Base-by-base conservation (phyloP, 805 yeast species). In the Sporopachydermia quercuum region DNA sequence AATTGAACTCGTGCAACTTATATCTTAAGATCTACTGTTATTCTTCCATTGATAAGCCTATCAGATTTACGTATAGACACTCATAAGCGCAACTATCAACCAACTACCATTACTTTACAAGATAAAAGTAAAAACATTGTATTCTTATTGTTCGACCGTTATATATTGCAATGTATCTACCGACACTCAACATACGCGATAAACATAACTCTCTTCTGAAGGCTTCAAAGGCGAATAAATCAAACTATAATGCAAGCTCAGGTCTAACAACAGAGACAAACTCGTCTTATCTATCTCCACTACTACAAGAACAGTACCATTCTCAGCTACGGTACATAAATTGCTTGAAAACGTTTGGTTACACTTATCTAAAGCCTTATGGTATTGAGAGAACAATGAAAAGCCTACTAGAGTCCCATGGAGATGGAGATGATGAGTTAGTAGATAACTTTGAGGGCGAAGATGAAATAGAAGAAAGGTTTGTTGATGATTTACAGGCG, bases 311-410 rank as follows among this genome's bases (percentile, higher is more conserved):
- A 8, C 30, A 23, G 30, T 23, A n/a, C n/a, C 8, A 23, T 8
- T 8, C n/a, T 8, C 30, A n/a, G n/a, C 30, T 23, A 23, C 30
- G n/a, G 30, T 23, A 23, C 30, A 23, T 23, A 8, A 23, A n/a
- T 23, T 8, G 30, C 13, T 23, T 23, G 8, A n/a, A 68, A 4
- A 60, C 60, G 3, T 48, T 66, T 16, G 84, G 83, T 0, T 64
- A 60, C 53, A 47, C 61, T 11, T 62, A 60, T 40, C 50, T 79
- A 41, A 61, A 61, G 36, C 85, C 86, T 0, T 64, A 78, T 6
- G 86, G 85, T 0, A 49, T 75, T 5, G 61, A 63, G 2, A 72
- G 67, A 51, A 78, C 82, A 1, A 62, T 75, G 46, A 57, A 54
- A 18, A 50, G 52, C 16, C 35, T 51, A 33, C 45, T 52, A 27